Evolutionary conservation across 1,284 basidiomycete species (phyloP).

Genomic region (Peniophora sp.): DNA sequence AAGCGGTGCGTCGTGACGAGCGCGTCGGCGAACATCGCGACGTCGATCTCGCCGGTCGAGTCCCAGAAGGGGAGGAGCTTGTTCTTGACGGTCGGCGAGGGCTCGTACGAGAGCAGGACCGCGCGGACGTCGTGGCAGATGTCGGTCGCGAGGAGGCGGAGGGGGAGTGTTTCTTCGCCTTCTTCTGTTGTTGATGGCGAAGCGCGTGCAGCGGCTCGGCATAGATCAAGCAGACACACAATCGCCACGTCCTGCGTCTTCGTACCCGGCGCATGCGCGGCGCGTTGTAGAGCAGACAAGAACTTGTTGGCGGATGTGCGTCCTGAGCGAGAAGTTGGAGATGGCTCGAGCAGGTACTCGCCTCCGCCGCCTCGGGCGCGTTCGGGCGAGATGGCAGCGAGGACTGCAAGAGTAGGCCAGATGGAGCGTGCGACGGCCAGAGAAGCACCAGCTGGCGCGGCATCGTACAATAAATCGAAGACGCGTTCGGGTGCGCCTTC

Average conservation of each 20-base stretch:
- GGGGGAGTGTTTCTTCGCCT: constrained; percentile 53
- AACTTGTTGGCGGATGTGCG: constrained; percentile 26
- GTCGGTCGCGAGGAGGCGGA: constrained; percentile 64
- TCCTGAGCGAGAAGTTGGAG: background rate
- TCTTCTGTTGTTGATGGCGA: constrained; percentile 29
- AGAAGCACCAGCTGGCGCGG: constrained; percentile 32
- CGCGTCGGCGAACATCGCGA: constrained; percentile 72
- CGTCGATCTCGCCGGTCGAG: constrained; percentile 61
- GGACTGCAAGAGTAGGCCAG: constrained; percentile 77
- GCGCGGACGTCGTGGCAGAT: constrained; percentile 60
- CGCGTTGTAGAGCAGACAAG: constrained; percentile 47
- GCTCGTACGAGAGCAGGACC: constrained; percentile 36
- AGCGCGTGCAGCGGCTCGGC: constrained; percentile 70
- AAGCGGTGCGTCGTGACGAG: constrained; percentile 69
- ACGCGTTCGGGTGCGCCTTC: constrained; percentile 80
- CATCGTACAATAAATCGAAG: constrained; percentile 67
- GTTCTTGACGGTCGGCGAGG: too few relatives aligned
- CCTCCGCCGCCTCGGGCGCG: constrained; percentile 38
- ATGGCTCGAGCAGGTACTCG: constrained; percentile 34
- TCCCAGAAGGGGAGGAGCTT: constrained; percentile 66
- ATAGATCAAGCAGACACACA: constrained; percentile 76
- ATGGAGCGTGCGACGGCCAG: constrained; percentile 49
- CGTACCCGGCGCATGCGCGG: constrained; percentile 33
- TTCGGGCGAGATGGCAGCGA: constrained; percentile 77
- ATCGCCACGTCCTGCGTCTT: constrained; percentile 60